Conservation (phyloP, 768 basidiomycete genomes). For the Antrodiella citrinella region DNA sequence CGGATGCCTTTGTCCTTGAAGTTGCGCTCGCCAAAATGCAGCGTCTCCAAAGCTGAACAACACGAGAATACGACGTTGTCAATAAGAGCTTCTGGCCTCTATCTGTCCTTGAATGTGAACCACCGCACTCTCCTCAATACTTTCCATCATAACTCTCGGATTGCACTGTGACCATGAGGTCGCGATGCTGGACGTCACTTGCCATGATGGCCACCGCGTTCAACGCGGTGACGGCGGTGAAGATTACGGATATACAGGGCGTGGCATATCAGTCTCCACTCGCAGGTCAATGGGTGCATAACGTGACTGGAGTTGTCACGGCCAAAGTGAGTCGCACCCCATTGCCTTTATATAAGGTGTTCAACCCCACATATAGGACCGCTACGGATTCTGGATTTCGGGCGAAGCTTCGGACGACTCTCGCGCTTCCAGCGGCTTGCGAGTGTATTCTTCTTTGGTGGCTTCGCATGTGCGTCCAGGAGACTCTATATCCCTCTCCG, state of each 20-base stretch:
- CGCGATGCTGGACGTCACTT: background rate
- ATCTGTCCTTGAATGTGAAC: too few relatives aligned
- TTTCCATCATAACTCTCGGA: too few relatives aligned
- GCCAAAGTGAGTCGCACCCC: constrained; percentile 34
- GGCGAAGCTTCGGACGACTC: constrained; percentile 35
- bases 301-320: constrained; percentile 43
- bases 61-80: too few relatives aligned
- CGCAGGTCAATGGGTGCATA: constrained; percentile 34
- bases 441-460: constrained; percentile 36
- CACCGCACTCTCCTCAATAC: too few relatives aligned
- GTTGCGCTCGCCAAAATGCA: too few relatives aligned
- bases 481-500: constrained; percentile 38
- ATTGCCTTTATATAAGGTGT: background rate
- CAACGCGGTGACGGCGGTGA: constrained; percentile 10
- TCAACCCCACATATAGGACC: constrained; percentile 23
- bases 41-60: too few relatives aligned
- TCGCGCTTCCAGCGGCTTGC: constrained; percentile 44
- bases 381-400: constrained; percentile 40
- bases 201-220: background rate
- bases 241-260: constrained; percentile 50
- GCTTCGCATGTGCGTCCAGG: constrained; percentile 33
- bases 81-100: too few relatives aligned
- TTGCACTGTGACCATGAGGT: too few relatives aligned
- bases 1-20: too few relatives aligned
- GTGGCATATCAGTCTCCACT: constrained; percentile 37